A percentile compares a stretch with the other conserved stretches of the same genome.
Evolutionary conservation across 768 basidiomycete species (phyloP).

Genomic region (Xerocomellus amylosporus): DNA sequence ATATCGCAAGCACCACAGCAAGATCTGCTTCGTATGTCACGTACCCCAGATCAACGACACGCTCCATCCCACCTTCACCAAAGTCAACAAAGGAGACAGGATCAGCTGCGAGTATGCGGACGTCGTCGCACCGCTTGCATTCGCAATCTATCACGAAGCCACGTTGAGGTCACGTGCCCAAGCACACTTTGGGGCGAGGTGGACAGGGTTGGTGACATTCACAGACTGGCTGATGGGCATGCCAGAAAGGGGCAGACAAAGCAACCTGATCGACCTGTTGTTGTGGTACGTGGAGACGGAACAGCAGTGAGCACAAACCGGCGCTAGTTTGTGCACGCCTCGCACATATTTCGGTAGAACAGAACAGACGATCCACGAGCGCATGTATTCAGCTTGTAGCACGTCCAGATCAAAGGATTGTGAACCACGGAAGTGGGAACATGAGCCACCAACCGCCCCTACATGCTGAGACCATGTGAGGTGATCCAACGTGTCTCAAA

Average conservation of each 20-base stretch:
- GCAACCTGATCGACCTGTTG: background rate
- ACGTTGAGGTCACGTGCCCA: background rate
- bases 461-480: too few relatives aligned
- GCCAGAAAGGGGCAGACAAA: background rate
- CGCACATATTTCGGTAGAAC: too few relatives aligned
- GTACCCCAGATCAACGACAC: background rate
- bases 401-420: too few relatives aligned
- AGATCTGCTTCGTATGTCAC: slow-evolving; percentile 12
- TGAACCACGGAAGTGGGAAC: too few relatives aligned
- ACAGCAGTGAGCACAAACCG: too few relatives aligned
- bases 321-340: too few relatives aligned
- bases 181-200: background rate
- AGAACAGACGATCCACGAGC: too few relatives aligned
- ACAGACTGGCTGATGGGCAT: background rate
- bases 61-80: background rate
- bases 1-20: slow-evolving; percentile 1
- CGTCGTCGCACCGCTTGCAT: background rate
- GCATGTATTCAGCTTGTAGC: too few relatives aligned
- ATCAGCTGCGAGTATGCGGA: background rate
- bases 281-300: background rate
- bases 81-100: background rate
- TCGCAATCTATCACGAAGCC: background rate
- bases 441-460: too few relatives aligned
- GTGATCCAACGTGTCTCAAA: too few relatives aligned
- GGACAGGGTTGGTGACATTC: too few relatives aligned